phyloP scores from a whole-genome alignment of 768 basidiomycete genomes.

The Boletales sp. region DNA sequence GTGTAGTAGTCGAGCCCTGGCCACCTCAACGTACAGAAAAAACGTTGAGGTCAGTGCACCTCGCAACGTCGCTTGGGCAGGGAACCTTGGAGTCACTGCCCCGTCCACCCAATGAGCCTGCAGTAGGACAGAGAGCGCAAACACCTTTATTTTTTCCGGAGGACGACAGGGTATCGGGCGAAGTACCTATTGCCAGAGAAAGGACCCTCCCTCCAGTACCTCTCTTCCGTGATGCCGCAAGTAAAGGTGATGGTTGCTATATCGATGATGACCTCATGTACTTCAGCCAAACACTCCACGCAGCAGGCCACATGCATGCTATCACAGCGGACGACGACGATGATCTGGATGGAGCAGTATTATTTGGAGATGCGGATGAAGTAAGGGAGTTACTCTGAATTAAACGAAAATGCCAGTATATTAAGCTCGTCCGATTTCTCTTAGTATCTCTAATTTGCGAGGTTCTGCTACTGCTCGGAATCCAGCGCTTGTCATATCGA shows the following conservation, averaged over 20 bases:
- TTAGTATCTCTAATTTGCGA: conserved; percentile 68
- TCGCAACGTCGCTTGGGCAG: conserved; percentile 21
- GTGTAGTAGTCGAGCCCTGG: conserved; percentile 82
- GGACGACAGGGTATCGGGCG: conserved; percentile 38
- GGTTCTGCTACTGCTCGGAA: conserved; percentile 63
- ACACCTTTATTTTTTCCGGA: conserved; percentile 80
- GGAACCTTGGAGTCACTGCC: conserved; percentile 30
- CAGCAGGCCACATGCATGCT: conserved; percentile 52
- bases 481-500: conserved; percentile 78
- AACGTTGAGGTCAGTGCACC: conserved; percentile 30
- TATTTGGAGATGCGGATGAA: conserved; percentile 85
- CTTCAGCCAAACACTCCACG: conserved; percentile 70
- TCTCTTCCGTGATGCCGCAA: conserved; percentile 39
- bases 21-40: conserved; percentile 45
- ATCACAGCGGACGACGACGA: conserved; percentile 70
- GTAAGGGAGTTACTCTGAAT: conserved; percentile 49
- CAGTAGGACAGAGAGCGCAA: conserved; percentile 35
- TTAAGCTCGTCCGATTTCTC: conserved; percentile 73
- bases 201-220: conserved; percentile 40
- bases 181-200: conserved; percentile 29
- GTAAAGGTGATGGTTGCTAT: conserved; percentile 30
- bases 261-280: conserved; percentile 60
- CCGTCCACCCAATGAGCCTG: conserved; percentile 12
- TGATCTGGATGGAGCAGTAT: conserved; percentile 66
- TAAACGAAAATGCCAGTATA: conserved; percentile 8